A percentile compares a stretch with the other conserved stretches of the same genome.
These are phyloP conservation scores for Drechslerella coelobrocha DNA, from an alignment of 2,329 filamentous ascomycete genomes.

Conservation along the genomic window DNA sequence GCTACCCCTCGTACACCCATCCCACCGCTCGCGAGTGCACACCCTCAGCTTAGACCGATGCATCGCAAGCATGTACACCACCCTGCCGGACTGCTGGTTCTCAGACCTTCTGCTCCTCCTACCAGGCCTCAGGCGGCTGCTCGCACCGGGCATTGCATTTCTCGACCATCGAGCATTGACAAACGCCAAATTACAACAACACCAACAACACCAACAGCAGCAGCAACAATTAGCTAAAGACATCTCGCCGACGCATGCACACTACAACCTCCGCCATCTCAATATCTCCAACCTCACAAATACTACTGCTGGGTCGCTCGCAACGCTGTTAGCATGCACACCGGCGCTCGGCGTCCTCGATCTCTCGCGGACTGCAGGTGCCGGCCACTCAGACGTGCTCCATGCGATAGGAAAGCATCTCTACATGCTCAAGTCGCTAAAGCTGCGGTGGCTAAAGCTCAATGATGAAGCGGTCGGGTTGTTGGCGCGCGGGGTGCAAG, in stretches of 20 bases:
- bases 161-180: constrained; percentile 50
- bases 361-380: constrained; percentile 48
- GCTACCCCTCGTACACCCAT: neutral
- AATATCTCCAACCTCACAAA: constrained; percentile 45
- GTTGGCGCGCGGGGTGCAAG: constrained; percentile 31
- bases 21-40: constrained; percentile 20
- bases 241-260: constrained; percentile 19
- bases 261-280: constrained; percentile 36
- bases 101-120: constrained; percentile 42
- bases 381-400: constrained; percentile 32
- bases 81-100: constrained; percentile 52
- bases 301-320: constrained; percentile 42
- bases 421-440: constrained; percentile 34
- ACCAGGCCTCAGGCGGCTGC: constrained; percentile 32
- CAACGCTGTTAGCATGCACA: constrained; percentile 42
- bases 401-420: constrained; percentile 27
- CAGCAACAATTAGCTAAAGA: no score
- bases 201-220: no score
- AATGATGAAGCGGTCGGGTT: constrained; percentile 25
- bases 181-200: no score
- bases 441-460: constrained; percentile 49
- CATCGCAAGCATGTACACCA: constrained; percentile 50
- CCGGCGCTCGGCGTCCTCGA: constrained; percentile 50
- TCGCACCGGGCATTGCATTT: constrained; percentile 45
- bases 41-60: constrained; percentile 43